Conservation (phyloP, 805 yeast species). For the Wickerhamomyces queroliae region DNA sequence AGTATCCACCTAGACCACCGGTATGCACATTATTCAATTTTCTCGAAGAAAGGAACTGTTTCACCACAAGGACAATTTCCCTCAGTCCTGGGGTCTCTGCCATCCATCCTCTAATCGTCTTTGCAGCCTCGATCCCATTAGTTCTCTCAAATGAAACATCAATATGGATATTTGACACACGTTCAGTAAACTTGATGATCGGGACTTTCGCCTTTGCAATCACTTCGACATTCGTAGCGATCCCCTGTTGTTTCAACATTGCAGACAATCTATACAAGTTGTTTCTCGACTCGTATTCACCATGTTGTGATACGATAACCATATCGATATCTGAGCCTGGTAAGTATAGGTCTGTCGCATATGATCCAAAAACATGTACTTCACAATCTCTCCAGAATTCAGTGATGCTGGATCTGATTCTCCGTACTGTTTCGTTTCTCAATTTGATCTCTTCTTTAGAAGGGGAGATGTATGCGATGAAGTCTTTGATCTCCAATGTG, state of each 20-base stretch:
- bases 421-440: conserved; percentile 60
- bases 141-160: conserved; percentile 87
- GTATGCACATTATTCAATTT: conserved; percentile 79
- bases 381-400: conserved; percentile 74
- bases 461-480: conserved; percentile 82
- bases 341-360: conserved; percentile 85
- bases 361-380: conserved; percentile 86
- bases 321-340: conserved; percentile 97
- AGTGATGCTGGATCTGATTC: conserved; percentile 46
- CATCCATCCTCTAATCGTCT: conserved; percentile 70
- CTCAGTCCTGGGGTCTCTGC: conserved; percentile 69
- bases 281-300: conserved; percentile 56
- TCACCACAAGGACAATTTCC: conserved; percentile 74
- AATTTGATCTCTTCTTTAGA: conserved; percentile 62
- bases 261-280: conserved; percentile 69
- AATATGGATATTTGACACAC: conserved; percentile 61
- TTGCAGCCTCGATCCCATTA: conserved; percentile 81
- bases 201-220: conserved; percentile 92
- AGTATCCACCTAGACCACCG: conserved; percentile 94
- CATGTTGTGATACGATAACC: conserved; percentile 65
- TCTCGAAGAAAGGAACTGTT: conserved; percentile 78
- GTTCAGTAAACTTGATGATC: conserved; percentile 84
- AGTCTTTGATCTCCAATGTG: conserved; percentile 78
- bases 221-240: conserved; percentile 75
- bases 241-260: conserved; percentile 48